Percentiles rank a stretch among this genome's conserved stretches.
These are phyloP conservation scores for Suhomyces sp. DNA, from an alignment of 805 yeast genomes.

Conservation along the genomic window DNA sequence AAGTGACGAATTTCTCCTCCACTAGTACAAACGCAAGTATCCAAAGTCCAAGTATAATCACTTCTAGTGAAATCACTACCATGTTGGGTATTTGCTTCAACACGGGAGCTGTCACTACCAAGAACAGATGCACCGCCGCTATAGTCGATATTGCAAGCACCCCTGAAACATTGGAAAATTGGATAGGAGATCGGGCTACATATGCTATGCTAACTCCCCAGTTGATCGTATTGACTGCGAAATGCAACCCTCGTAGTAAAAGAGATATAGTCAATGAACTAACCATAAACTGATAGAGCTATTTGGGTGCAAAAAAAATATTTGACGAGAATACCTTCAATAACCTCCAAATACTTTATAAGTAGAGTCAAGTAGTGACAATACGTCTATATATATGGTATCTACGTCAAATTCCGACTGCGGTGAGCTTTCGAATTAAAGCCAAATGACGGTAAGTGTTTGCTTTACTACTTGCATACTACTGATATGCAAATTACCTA, in stretches of 20 bases:
- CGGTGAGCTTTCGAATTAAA: neutral
- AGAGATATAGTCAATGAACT: conserved; percentile 6
- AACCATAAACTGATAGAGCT: neutral
- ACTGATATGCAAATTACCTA: neutral
- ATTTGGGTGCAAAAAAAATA: conserved; percentile 4
- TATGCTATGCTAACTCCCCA: conserved; percentile 3
- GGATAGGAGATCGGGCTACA: neutral
- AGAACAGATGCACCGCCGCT: conserved; percentile 2
- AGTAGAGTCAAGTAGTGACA: neutral
- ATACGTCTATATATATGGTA: neutral
- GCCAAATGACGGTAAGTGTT: neutral
- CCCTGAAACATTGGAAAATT: conserved; percentile 1
- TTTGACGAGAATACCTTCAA: neutral
- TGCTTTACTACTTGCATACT: neutral
- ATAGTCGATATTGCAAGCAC: conserved; percentile 5
- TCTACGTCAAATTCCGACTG: neutral
- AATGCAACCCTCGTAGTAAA: conserved; percentile 4
- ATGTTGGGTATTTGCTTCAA: conserved; percentile 5
- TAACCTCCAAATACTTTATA: neutral
- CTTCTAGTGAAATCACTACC: conserved; percentile 4
- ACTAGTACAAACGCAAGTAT: conserved; percentile 5
- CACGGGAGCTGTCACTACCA: conserved; percentile 4
- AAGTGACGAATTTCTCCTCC: conserved; percentile 3
- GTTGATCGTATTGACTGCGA: conserved; percentile 5
- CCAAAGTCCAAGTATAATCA: conserved; percentile 8